These are phyloP conservation scores for Chrysoporthe austroafricana DNA, from an alignment of 2,329 filamentous ascomycete species.

Conservation along the genomic window DNA sequence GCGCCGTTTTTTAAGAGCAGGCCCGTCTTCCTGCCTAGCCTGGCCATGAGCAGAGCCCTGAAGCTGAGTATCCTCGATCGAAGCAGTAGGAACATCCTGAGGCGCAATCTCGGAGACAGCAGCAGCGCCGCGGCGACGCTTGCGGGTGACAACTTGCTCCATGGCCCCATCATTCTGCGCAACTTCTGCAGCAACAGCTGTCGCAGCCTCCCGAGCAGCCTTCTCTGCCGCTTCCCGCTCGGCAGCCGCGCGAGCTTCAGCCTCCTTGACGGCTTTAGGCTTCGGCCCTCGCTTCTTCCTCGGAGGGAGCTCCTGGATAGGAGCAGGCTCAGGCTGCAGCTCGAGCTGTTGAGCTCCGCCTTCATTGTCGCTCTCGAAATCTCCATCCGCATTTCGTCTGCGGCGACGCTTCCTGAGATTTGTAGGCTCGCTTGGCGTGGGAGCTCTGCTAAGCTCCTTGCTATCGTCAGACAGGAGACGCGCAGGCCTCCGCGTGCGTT, in stretches of 20 bases:
- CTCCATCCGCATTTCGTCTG: slow-evolving; percentile 24
- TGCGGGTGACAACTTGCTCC: slow-evolving; percentile 20
- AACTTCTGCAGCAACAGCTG: background rate
- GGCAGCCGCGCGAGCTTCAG: slow-evolving; percentile 24
- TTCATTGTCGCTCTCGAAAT: slow-evolving; percentile 25
- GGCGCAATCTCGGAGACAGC: slow-evolving; percentile 6
- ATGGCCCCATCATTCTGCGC: slow-evolving; percentile 4
- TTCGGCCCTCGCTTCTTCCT: slow-evolving; percentile 26
- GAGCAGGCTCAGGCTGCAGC: slow-evolving; percentile 24
- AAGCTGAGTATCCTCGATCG: slow-evolving; percentile 18
- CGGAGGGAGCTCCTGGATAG: slow-evolving; percentile 18
- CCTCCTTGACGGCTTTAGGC: slow-evolving; percentile 27
- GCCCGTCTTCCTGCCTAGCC: slow-evolving; percentile 25
- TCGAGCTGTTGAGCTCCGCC: background rate
- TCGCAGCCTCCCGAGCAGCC: slow-evolving; percentile 16
- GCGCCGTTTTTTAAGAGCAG: slow-evolving; percentile 31
- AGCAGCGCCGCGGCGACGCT: slow-evolving; percentile 23
- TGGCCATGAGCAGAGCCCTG: background rate
- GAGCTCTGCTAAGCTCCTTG: slow-evolving; percentile 55
- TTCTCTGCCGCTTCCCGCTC: slow-evolving; percentile 24
- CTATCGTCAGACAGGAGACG: slow-evolving; percentile 56
- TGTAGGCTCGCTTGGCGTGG: slow-evolving; percentile 46
- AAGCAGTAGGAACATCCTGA: slow-evolving; percentile 20
- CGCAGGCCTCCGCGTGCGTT: slow-evolving; percentile 54
- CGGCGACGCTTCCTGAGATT: slow-evolving; percentile 25